Evolutionary conservation across 23 red algal species (phyloP).

Genomic region (Gracilariopsis chorda): DNA sequence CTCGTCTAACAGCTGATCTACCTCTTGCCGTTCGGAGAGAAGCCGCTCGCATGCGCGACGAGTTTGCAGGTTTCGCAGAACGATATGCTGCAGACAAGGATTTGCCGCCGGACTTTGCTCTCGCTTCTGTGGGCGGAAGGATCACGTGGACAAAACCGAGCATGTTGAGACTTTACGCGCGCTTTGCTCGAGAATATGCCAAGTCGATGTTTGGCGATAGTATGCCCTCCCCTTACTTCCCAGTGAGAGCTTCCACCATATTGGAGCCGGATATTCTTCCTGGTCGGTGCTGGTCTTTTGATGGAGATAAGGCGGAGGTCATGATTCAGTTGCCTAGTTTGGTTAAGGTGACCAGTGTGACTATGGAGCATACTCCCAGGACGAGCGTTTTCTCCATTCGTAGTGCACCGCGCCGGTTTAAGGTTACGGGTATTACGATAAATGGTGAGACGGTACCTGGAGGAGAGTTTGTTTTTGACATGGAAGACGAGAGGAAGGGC

Average conservation of each 20-base stretch:
- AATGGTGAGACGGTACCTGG: neutral
- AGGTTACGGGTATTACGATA: slow-evolving; percentile 11
- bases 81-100: slow-evolving; percentile 73
- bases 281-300: slow-evolving; percentile 79
- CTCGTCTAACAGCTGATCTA: neutral
- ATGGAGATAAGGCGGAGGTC: slow-evolving; percentile 28
- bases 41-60: neutral
- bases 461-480: slow-evolving; percentile 70
- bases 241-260: slow-evolving; percentile 7
- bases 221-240: neutral
- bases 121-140: slow-evolving; percentile 53
- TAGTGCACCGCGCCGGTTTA: slow-evolving; percentile 50
- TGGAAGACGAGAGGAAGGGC: slow-evolving; percentile 14
- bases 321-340: slow-evolving; percentile 59
- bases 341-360: slow-evolving; percentile 35
- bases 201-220: slow-evolving; percentile 23
- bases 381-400: slow-evolving; percentile 31
- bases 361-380: slow-evolving; percentile 69
- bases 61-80: slow-evolving; percentile 57
- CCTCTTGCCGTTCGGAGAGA: slow-evolving; percentile 1
- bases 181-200: slow-evolving; percentile 37
- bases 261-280: slow-evolving; percentile 61
- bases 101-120: slow-evolving; percentile 64
- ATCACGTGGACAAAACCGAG: slow-evolving; percentile 41
- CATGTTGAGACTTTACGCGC: neutral